These are phyloP conservation scores for Thalassiosira profunda DNA, from an alignment of 108 stramenopile genomes.

Conservation along the genomic window DNA sequence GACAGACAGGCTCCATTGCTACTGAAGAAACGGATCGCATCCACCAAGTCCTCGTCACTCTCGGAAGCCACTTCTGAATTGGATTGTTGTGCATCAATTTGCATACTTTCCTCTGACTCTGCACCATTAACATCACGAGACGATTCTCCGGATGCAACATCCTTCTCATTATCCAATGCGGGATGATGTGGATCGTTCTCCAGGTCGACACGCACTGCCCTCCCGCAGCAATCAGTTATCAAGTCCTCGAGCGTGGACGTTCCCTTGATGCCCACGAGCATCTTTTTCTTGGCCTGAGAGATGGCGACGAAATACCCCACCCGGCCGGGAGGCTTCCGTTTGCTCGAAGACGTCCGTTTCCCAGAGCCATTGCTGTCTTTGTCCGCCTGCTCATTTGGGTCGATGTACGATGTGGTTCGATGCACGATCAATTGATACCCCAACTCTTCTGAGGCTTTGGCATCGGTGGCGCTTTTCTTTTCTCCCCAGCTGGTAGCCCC, in stretches of 20 bases:
- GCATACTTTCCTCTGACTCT: background rate
- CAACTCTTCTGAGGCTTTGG: background rate
- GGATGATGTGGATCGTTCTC: constrained; percentile 36
- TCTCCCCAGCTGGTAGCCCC: background rate
- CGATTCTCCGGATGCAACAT: background rate
- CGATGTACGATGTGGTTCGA: constrained; percentile 43
- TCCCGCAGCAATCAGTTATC: constrained; percentile 75
- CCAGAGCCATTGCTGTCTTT: background rate
- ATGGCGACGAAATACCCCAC: constrained; percentile 70
- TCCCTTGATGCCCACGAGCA: constrained; percentile 68
- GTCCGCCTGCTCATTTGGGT: background rate
- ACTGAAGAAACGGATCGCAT: background rate
- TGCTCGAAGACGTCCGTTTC: background rate
- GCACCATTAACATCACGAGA: too few relatives aligned
- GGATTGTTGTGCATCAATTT: background rate
- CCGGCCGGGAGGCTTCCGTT: constrained; percentile 58
- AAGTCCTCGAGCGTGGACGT: constrained; percentile 82
- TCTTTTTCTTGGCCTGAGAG: constrained; percentile 34
- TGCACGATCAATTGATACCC: constrained; percentile 40
- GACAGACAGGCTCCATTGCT: too few relatives aligned
- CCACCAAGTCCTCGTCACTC: background rate
- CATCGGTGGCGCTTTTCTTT: background rate
- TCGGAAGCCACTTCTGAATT: background rate
- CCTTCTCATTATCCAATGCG: background rate
- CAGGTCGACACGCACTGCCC: constrained; percentile 46